phyloP scores from a whole-genome alignment of 257 asterid genomes.

The Buddleja alternifolia region DNA sequence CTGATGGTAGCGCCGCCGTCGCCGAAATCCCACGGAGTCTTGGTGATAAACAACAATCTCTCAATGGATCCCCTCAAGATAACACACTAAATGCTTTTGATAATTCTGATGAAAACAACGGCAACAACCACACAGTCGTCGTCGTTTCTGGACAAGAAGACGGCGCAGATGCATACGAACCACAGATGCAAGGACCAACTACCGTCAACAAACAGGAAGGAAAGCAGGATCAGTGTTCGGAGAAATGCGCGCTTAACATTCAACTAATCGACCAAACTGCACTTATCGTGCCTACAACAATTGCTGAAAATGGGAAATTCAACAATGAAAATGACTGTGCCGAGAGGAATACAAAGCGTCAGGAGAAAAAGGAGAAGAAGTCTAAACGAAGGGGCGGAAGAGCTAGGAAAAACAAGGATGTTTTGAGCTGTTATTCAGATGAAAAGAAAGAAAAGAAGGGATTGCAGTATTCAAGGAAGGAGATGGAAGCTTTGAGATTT shows the following conservation, averaged over 20 bases:
- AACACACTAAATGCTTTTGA: slow-evolving; percentile 1
- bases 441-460: slow-evolving; percentile 44
- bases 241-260: slow-evolving; percentile 39
- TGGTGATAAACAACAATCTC: slow-evolving; percentile 9
- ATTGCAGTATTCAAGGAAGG: slow-evolving; percentile 52
- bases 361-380: slow-evolving; percentile 39
- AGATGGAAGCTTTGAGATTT: slow-evolving; percentile 68
- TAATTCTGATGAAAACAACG: slow-evolving; percentile 8
- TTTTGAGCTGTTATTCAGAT: slow-evolving; percentile 10
- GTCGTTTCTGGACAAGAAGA: slow-evolving; percentile 19
- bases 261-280: slow-evolving; percentile 36
- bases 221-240: slow-evolving; percentile 37
- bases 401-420: slow-evolving; percentile 34
- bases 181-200: background rate
- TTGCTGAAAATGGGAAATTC: slow-evolving; percentile 16
- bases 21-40: too few relatives aligned
- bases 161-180: background rate
- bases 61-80: slow-evolving; percentile 22
- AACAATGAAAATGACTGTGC: slow-evolving; percentile 17
- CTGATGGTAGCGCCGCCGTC: too few relatives aligned
- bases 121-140: background rate
- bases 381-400: slow-evolving; percentile 45
- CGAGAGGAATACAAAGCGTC: slow-evolving; percentile 30
- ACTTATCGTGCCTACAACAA: slow-evolving; percentile 11
- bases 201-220: slow-evolving; percentile 20